Base-by-base conservation (phyloP, 495 filamentous ascomycete species). In the Aspergillus baeticus region DNA sequence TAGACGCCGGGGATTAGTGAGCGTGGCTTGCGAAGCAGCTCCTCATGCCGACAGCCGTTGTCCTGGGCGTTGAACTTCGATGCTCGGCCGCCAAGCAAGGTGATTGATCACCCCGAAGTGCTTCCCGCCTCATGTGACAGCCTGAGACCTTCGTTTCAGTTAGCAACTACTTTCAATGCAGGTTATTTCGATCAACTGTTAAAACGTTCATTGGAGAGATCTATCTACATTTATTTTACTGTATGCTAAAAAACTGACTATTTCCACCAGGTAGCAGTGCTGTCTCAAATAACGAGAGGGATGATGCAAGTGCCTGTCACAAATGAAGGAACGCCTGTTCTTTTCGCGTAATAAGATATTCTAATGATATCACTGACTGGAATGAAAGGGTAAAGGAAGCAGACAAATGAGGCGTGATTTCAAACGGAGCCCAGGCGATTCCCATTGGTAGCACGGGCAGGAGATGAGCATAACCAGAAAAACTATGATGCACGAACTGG, bases 81-180 rank as follows among this genome's bases (percentile, higher is more conserved):
- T 17, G 21, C 35, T 29, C 44, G 36, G 44, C 53, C 21, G 57
- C 51, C 51, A 54, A 55, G 57, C 51, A 50, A 50, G 41, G 15
- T 20, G 47, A 47, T 55, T 20, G 47, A 47, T 55, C 42, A 38
- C 21, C 45, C 18, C 44, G 26, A 29, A 26, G 10, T 13, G 48
- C 34, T 29, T 44, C 39, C 55, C 57, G 57, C 37, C 59, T 61
- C 59, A 61, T 61, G 59, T 61, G 59, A 61, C 59, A 51, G 7
- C 31, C 26, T 29, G 26, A 29, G 26, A 6, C 26, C 1, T 48
- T 11, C 22, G 21, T 14, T n/a, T n/a, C n/a, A n/a, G n/a, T n/a
- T n/a, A n/a, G n/a, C 37, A 14, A 5, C 37, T n/a, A 17, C 37
- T 39, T 13, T 17, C 15, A 17, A 13, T 39, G 37, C 5, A 10